Evolutionary conservation across 192 early-diverging fungal species (phyloP).

Genomic region (Polychytrium aggregatum): DNA sequence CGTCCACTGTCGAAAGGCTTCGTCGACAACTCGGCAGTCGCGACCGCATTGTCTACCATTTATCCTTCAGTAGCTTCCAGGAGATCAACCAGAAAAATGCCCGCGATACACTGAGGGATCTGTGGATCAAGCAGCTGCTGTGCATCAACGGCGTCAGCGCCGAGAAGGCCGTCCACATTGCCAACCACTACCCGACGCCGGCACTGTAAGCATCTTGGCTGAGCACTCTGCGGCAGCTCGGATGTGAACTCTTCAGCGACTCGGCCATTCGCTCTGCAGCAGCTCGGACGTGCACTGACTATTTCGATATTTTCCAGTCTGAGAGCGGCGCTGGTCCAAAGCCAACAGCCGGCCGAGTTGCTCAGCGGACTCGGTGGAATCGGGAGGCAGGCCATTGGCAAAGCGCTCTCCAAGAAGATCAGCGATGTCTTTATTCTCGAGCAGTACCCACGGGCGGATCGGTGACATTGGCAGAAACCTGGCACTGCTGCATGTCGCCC

Average conservation of each 20-base stretch:
- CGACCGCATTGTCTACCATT: constrained; percentile 18
- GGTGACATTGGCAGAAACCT: too few relatives aligned
- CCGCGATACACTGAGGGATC: constrained; percentile 56
- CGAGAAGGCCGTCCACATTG: constrained; percentile 76
- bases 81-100: constrained; percentile 65
- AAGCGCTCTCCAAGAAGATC: constrained; percentile 22
- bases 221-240: not conserved
- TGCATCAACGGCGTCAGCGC: constrained; percentile 67
- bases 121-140: constrained; percentile 79
- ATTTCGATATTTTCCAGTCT: constrained; percentile 24
- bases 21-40: constrained; percentile 7
- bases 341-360: constrained; percentile 32
- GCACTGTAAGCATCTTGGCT: constrained; percentile 9
- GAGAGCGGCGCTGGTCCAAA: constrained; percentile 27
- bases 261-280: not conserved
- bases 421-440: not conserved
- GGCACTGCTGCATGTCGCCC: too few relatives aligned
- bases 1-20: constrained; percentile 8
- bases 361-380: constrained; percentile 25
- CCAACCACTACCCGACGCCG: constrained; percentile 57
- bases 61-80: constrained; percentile 58
- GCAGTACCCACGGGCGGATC: too few relatives aligned
- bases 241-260: not conserved
- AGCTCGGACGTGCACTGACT: not conserved
- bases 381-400: constrained; percentile 20